Evolutionary conservation across 83 land plant species (phyloP).

Genomic region (Picea abies): DNA sequence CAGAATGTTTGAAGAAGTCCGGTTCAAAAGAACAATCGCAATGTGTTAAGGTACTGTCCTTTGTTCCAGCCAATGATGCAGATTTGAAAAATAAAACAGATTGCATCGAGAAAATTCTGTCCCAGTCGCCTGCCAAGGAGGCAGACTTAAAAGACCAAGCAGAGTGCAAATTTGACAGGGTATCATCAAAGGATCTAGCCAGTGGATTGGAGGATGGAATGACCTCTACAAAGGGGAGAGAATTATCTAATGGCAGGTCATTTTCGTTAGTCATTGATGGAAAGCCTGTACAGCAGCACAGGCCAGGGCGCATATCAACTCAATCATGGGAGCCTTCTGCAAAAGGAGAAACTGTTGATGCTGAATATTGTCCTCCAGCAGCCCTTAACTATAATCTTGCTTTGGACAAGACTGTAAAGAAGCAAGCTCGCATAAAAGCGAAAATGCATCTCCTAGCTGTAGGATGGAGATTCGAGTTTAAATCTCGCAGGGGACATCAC

Average conservation of each 20-base stretch:
- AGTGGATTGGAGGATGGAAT: neutral
- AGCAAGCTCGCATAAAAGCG: neutral
- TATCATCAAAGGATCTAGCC: neutral
- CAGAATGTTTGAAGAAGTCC: neutral
- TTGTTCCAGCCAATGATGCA: neutral
- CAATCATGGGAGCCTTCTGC: neutral
- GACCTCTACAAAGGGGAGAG: too few species aligned
- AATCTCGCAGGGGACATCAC: neutral
- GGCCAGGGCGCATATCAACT: neutral
- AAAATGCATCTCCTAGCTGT: constrained; percentile 27
- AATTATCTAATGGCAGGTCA: neutral
- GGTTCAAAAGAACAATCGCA: too few species aligned
- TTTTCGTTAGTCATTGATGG: neutral
- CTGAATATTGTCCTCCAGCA: constrained; percentile 28
- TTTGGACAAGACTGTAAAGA: neutral
- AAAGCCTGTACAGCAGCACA: neutral
- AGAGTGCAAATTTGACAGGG: neutral
- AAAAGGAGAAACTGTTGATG: constrained; percentile 12
- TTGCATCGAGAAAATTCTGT: neutral
- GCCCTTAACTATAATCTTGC: constrained; percentile 10
- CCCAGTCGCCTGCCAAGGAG: neutral
- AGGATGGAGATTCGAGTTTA: constrained; percentile 45
- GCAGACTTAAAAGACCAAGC: neutral
- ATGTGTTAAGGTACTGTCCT: neutral
- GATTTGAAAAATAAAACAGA: constrained; percentile 4